Evolutionary conservation across 176 grass and related monocot genomes (phyloP), one percentile per base, ranked within the genome.

Genomic region (Echinochloa phyllopogon): DNA sequence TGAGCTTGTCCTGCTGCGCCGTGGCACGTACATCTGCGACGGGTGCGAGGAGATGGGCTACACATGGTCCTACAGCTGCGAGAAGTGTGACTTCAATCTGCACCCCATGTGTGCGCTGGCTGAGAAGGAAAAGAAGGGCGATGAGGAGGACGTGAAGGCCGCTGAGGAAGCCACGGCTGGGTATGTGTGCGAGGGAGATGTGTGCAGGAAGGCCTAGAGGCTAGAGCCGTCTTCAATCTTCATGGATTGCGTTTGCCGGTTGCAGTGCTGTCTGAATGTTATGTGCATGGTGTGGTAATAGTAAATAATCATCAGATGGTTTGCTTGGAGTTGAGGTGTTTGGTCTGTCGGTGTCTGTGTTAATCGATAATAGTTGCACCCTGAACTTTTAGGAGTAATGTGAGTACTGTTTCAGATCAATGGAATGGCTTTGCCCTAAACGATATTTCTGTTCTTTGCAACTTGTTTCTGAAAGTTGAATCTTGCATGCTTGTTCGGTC

Each of bases 71-170:
- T 98, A 89, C 63, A 24, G 44, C 50, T 97, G 94, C n/a, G 53
- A 29, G 0, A 6, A 86, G 48, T 97, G 94, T 0, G 69, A 94
- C 70, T 97, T 92, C 5, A 69, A 90, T 77, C 90, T 97, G 63
- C 92, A 97, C 64, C 71, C 88, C 0, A 82, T 73, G 33, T 97
- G 95, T 25, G 95, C 92, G 4, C 36, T 97, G 76, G 79, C 76
- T 10, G 69, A 70, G 49, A 52, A 83, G 27, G 70, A 57, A 69
- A 66, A 63, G 62, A 62, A 75, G 27, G 57, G 21, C 8, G 82
- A 61, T 2, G 73, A 75, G 47, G 63, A 69, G 20, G 74, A 83
- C 33, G 58, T 64, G 58, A 71, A 75, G 49, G 56, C 47, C 29
- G 40, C 56, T 72, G 84, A 88, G 27, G 59, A 80, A 68, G 57